Base-by-base conservation (phyloP, 495 filamentous ascomycete species). In the Elaphomyces granulatus region DNA sequence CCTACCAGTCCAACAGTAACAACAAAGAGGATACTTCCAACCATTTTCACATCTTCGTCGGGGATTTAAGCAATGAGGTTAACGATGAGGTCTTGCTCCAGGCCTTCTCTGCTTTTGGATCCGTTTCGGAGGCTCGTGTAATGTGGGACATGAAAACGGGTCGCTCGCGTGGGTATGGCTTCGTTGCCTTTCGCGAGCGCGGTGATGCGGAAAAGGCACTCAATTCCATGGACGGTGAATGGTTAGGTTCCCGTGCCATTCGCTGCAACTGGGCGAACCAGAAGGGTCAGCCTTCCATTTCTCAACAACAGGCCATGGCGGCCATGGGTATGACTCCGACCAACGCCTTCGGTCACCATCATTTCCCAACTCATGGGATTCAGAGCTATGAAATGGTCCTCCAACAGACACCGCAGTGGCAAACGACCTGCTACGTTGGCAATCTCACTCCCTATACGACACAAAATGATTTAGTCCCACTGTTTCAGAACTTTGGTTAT, bases 71-170 rank as follows among this genome's bases (percentile, higher is more conserved):
- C 46, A 99, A 99, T 46, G 90, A 99, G 57, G 90, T 99, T 48
- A 99, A 99, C 51, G 90, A 99, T 49, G 90, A 99, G 56, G 77
- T 96, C 37, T 67, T 99, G 20, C 66, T 81, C 7, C 90, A 96
- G 61, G 92, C 92, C 14, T 99, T 99, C 61, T 92, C 84, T 31
- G 87, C 87, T 28, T 99, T 96, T 59, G 90, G 90, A 8, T 82
- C 77, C 2, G 87, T 99, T 23, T 96, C 92, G n/a, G 90, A 99
- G 63, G 90, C 90, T 42, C 86, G 90, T 45, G 90, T 99, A 42
- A 99, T 99, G 90, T 99, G 90, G 90, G 90, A 99, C 55, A 99
- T 99, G 90, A 99, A 99, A 71, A 99, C 90, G 31, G 90, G 90
- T 42, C 81, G 90, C 41, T 96, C 90, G 36, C 82, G 90, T 46